phyloP scores from a whole-genome alignment of 2,329 filamentous ascomycete species.

The Venturia aucupariae region DNA sequence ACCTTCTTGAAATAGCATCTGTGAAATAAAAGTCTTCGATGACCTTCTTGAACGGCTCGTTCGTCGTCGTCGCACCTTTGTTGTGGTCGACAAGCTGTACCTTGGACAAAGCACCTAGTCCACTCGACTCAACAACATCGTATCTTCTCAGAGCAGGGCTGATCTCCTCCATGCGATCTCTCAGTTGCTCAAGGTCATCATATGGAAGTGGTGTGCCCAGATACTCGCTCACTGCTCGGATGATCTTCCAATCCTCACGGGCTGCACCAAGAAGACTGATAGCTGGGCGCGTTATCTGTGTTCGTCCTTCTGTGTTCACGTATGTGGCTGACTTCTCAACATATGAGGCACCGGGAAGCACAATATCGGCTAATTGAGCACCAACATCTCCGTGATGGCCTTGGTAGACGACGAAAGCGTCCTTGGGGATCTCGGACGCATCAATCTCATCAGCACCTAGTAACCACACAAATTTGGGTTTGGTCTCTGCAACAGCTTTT shows the following conservation, averaged over 20 bases:
- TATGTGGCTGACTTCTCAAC: constrained; percentile 96
- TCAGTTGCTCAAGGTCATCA: constrained; percentile 79
- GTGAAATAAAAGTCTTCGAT: constrained; percentile 99
- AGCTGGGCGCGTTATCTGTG: constrained; percentile 86
- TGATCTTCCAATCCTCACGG: constrained; percentile 97
- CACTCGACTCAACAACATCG: constrained; percentile 67
- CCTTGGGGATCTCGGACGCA: constrained; percentile 80
- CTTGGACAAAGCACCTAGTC: constrained; percentile 70
- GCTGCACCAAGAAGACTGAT: constrained; percentile 82
- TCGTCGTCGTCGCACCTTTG: constrained; percentile 69
- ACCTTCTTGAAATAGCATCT: constrained; percentile 93
- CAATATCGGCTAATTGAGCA: constrained; percentile 83
- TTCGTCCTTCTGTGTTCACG: constrained; percentile 94
- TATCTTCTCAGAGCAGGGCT: constrained; percentile 83
- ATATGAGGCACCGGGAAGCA: constrained; percentile 90
- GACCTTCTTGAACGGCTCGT: constrained; percentile 68
- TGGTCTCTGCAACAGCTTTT: constrained; percentile 67
- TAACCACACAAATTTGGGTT: constrained; percentile 93
- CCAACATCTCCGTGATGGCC: constrained; percentile 94
- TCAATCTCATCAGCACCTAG: constrained; percentile 88
- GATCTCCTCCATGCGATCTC: constrained; percentile 92
- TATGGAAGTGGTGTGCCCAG: constrained; percentile 80
- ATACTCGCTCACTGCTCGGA: constrained; percentile 87
- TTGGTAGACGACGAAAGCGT: constrained; percentile 95
- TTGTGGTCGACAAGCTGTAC: constrained; percentile 94